Conservation (phyloP, 768 basidiomycete genomes). For the Pholiota microspora region DNA sequence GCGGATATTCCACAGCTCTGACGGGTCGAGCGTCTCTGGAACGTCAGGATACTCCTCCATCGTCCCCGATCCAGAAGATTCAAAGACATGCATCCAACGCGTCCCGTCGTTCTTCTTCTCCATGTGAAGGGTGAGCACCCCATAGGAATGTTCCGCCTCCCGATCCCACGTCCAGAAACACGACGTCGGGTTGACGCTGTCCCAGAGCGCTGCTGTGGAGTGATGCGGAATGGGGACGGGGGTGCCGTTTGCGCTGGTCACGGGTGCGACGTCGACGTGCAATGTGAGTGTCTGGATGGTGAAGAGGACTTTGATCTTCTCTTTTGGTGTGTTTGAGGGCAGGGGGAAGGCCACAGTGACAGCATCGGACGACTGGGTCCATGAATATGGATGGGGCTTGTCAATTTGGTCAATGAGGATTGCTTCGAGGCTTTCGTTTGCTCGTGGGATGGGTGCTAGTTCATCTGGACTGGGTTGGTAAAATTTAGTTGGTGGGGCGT, state of each 20-base stretch:
- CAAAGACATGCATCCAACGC: constrained; percentile 87
- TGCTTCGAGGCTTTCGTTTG: constrained; percentile 48
- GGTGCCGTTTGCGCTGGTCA: constrained; percentile 17
- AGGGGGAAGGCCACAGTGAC: constrained; percentile 83
- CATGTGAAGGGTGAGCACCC: constrained; percentile 78
- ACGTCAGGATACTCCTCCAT: constrained; percentile 60
- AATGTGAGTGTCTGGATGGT: constrained; percentile 64
- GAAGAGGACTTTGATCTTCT: constrained; percentile 66
- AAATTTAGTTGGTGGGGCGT: constrained; percentile 25
- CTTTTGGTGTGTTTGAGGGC: constrained; percentile 64
- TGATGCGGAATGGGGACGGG: constrained; percentile 53
- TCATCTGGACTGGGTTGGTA: constrained; percentile 68
- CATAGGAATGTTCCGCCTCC: constrained; percentile 64
- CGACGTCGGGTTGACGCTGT: constrained; percentile 67
- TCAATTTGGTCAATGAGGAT: constrained; percentile 25
- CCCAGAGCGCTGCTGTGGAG: constrained; percentile 73
- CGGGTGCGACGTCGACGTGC: constrained; percentile 44
- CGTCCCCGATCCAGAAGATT: constrained; percentile 39
- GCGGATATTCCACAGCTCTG: constrained; percentile 73
- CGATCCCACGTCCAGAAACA: constrained; percentile 94
- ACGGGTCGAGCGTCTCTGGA: constrained; percentile 85
- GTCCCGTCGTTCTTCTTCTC: constrained; percentile 84
- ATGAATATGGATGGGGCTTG: constrained; percentile 83
- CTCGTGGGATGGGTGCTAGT: constrained; percentile 64
- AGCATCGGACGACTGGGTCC: constrained; percentile 86